Conservation (phyloP, 495 filamentous ascomycete genomes). For the Hyphodiscus hymeniophilus region DNA sequence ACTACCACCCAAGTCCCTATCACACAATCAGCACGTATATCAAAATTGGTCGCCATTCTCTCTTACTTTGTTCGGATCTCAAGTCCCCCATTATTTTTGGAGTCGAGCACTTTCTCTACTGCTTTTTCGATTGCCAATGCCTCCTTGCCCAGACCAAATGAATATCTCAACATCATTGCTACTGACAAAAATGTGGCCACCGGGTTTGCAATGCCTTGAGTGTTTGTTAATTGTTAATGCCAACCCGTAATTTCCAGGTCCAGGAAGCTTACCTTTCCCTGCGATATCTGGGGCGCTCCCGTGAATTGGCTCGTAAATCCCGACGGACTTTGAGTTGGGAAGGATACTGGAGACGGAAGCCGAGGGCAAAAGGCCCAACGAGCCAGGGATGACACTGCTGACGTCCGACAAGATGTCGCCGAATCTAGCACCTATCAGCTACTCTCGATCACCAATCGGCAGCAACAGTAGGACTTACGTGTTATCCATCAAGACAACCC, state of each 20-base stretch:
- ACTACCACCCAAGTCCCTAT: no score
- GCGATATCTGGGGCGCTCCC: slow-evolving; percentile 76
- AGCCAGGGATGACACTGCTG: slow-evolving; percentile 91
- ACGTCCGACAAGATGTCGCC: slow-evolving; percentile 97
- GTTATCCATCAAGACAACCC: slow-evolving; percentile 70
- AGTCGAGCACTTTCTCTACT: slow-evolving; percentile 67
- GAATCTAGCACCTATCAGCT: slow-evolving; percentile 60
- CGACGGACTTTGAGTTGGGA: slow-evolving; percentile 72
- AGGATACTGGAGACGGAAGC: slow-evolving; percentile 72
- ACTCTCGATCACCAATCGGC: no score
- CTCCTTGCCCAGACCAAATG: slow-evolving; percentile 66
- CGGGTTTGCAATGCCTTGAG: slow-evolving; percentile 70
- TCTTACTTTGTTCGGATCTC: slow-evolving; percentile 64
- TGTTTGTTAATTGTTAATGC: no score
- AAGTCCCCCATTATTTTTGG: slow-evolving; percentile 4
- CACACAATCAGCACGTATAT: no score
- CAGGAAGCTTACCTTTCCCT: slow-evolving; percentile 39
- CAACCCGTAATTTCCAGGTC: no score
- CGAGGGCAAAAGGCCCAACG: slow-evolving; percentile 80
- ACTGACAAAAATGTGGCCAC: slow-evolving; percentile 78
- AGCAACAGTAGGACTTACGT: no score
- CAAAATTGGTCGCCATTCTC: no score
- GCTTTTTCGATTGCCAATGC: slow-evolving; percentile 71
- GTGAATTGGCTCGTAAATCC: slow-evolving; percentile 98
- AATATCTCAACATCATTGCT: slow-evolving; percentile 90